These are phyloP conservation scores for Castanopsis chinensis DNA, from an alignment of 306 rosid genomes.

Conservation along the genomic window DNA sequence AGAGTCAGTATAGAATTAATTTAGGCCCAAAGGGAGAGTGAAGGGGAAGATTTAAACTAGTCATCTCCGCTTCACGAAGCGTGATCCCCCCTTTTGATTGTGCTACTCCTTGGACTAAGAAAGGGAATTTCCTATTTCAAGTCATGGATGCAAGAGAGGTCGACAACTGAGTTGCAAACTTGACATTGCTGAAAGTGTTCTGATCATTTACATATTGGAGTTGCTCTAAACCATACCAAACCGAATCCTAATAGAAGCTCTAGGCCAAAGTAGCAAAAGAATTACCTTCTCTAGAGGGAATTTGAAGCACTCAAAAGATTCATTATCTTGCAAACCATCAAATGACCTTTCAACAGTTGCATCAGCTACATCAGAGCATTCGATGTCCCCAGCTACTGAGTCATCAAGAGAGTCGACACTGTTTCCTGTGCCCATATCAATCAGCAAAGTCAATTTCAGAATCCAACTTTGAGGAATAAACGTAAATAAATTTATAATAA, in stretches of 20 bases:
- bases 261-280: slow-evolving; percentile 6
- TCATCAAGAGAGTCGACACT: slow-evolving; percentile 20
- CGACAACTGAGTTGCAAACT: neutral
- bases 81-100: no score
- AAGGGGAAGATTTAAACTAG: no score
- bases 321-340: slow-evolving; percentile 34
- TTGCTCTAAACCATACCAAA: slow-evolving; percentile 11
- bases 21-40: no score
- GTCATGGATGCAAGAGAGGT: neutral
- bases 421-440: slow-evolving; percentile 24
- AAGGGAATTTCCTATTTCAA: neutral
- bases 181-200: neutral
- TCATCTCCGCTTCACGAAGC: no score
- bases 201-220: neutral
- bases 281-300: slow-evolving; percentile 42
- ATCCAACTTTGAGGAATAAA: slow-evolving; percentile 1
- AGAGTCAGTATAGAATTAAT: no score
- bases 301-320: slow-evolving; percentile 33
- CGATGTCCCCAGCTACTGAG: slow-evolving; percentile 24
- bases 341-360: slow-evolving; percentile 30
- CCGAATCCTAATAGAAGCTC: slow-evolving; percentile 1
- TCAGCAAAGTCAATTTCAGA: slow-evolving; percentile 14
- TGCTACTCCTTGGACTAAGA: no score
- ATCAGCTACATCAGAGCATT: slow-evolving; percentile 33
- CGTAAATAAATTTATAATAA: neutral